Conservation (phyloP, 495 filamentous ascomycete species). For the Hypomontagnella monticulosa region DNA sequence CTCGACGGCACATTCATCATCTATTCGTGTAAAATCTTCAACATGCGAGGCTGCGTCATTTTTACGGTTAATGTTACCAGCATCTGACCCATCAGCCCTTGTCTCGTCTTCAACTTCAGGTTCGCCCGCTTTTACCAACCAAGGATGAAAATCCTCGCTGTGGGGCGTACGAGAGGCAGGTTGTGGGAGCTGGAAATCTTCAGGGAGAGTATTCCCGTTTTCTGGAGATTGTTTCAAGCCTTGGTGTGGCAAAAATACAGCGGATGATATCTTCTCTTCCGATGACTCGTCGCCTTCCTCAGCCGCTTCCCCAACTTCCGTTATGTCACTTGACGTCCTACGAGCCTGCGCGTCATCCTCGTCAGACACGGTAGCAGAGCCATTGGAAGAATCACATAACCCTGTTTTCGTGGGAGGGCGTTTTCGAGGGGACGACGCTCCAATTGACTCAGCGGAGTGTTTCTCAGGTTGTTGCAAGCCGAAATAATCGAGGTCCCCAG, state of each 20-base stretch:
- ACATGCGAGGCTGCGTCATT: constrained; percentile 40
- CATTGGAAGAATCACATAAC: constrained; percentile 12
- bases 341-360: constrained; percentile 21
- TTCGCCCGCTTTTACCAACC: constrained; percentile 62
- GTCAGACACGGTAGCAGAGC: constrained; percentile 11
- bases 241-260: constrained; percentile 91
- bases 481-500: constrained; percentile 30
- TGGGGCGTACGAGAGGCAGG: constrained; percentile 38
- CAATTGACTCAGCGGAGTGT: constrained; percentile 15
- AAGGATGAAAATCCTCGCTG: constrained; percentile 55
- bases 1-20: constrained; percentile 52
- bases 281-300: constrained; percentile 85
- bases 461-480: constrained; percentile 20
- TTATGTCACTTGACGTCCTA: constrained; percentile 45
- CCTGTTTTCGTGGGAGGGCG: constrained; percentile 3
- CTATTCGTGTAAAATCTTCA: constrained; percentile 44
- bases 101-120: constrained; percentile 53
- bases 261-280: constrained; percentile 93
- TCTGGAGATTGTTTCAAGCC: constrained; percentile 64
- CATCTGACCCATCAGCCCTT: constrained; percentile 42
- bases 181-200: constrained; percentile 43
- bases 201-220: constrained; percentile 29
- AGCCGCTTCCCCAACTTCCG: constrained; percentile 52
- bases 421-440: constrained; percentile 17
- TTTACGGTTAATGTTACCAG: constrained; percentile 44